Conservation (phyloP, 1,284 basidiomycete species). For the Cronartium ribicola region DNA sequence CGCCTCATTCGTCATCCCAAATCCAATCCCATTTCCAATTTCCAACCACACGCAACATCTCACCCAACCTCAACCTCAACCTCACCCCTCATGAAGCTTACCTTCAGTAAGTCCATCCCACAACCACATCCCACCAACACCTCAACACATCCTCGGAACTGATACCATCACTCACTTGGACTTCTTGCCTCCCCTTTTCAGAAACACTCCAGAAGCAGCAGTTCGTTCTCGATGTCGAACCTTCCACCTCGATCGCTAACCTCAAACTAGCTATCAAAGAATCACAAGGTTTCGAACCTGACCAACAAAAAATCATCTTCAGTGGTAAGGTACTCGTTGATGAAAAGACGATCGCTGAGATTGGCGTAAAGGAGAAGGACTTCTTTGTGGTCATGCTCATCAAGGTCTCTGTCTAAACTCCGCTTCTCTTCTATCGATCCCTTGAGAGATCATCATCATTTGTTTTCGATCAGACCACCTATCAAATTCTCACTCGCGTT, state of each 20-base stretch:
- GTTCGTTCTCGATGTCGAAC: conserved; percentile 35
- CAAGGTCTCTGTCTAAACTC: conserved; percentile 63
- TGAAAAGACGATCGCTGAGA: conserved; percentile 78
- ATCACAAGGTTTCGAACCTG: conserved; percentile 61
- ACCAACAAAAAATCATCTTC: conserved; percentile 89
- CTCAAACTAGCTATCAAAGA: conserved; percentile 82
- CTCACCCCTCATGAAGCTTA: conserved; percentile 6
- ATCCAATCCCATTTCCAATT: background rate
- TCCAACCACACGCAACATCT: background rate
- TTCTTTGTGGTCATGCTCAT: conserved; percentile 98
- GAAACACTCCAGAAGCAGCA: conserved; percentile 42
- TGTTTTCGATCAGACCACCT: conserved; percentile 50
- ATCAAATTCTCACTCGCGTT: conserved; percentile 48
- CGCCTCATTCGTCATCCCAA: background rate
- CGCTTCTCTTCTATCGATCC: conserved; percentile 15
- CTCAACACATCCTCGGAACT: background rate
- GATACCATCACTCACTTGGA: background rate
- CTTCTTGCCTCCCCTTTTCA: background rate
- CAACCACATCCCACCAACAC: background rate
- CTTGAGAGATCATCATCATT: conserved; percentile 51
- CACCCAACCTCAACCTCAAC: background rate
- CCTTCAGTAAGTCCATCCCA: conserved; percentile 6
- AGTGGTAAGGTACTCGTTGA: conserved; percentile 92
- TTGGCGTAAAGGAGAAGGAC: conserved; percentile 96
- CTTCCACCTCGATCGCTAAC: conserved; percentile 56